Evolutionary conservation across 2,329 filamentous ascomycete genomes (phyloP).

Genomic region (Colletotrichum coccodes): DNA sequence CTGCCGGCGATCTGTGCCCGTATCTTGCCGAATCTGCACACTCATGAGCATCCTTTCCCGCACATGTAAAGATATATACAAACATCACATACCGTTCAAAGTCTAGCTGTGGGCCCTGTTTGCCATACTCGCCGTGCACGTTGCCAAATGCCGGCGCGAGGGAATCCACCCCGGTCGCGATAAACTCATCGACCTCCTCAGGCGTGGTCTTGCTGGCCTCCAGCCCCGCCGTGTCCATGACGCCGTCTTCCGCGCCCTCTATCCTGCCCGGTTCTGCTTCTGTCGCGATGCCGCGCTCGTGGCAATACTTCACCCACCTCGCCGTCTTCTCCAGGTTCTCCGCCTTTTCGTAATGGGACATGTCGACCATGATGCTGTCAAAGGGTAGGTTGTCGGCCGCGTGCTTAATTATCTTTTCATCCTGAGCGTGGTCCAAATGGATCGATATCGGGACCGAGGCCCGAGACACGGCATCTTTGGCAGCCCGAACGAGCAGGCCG

Average conservation of each 20-base stretch:
- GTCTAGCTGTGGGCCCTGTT: slow-evolving; percentile 70
- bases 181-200: slow-evolving; percentile 76
- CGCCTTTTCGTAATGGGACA: slow-evolving; percentile 76
- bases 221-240: slow-evolving; percentile 66
- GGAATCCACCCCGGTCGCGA: slow-evolving; percentile 78
- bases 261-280: slow-evolving; percentile 78
- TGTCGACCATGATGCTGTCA: slow-evolving; percentile 81
- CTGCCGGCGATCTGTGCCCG: slow-evolving; percentile 10
- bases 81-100: slow-evolving; percentile 49
- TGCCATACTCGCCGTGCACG: slow-evolving; percentile 79
- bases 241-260: slow-evolving; percentile 71
- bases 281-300: slow-evolving; percentile 71
- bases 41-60: neutral
- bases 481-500: slow-evolving; percentile 61
- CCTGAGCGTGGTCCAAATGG: slow-evolving; percentile 75
- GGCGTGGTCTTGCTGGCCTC: slow-evolving; percentile 69
- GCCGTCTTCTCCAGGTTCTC: slow-evolving; percentile 73
- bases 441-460: slow-evolving; percentile 69
- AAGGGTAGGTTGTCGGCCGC: slow-evolving; percentile 68
- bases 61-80: neutral
- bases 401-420: slow-evolving; percentile 64
- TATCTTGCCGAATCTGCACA: slow-evolving; percentile 11
- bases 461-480: slow-evolving; percentile 61
- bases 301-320: slow-evolving; percentile 70
- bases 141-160: slow-evolving; percentile 82